Conservation (phyloP, 495 filamentous ascomycete genomes). For the Penicillium fimorum region DNA sequence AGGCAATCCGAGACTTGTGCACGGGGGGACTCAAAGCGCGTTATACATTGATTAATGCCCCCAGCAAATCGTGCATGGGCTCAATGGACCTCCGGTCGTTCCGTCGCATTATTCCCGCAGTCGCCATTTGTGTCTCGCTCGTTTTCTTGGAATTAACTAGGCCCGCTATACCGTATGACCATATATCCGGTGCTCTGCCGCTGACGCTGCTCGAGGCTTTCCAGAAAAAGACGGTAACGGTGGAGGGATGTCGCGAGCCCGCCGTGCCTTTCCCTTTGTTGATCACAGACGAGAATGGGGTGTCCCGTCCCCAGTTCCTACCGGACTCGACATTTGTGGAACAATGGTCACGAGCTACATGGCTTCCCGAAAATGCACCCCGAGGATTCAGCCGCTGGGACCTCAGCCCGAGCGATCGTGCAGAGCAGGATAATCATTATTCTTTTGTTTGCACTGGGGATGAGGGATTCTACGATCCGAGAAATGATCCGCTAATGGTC, state of each 20-base stretch:
- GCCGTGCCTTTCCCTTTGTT: slow-evolving; percentile 25
- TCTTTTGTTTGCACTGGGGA: slow-evolving; percentile 19
- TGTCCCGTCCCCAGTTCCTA: slow-evolving; percentile 10
- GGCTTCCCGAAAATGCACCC: slow-evolving; percentile 30
- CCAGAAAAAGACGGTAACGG: slow-evolving; percentile 19
- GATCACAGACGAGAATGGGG: background rate
- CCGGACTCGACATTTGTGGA: slow-evolving; percentile 7
- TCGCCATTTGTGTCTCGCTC: slow-evolving; percentile 20
- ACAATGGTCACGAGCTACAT: slow-evolving; percentile 25
- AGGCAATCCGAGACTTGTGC: slow-evolving; percentile 25
- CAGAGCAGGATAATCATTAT: slow-evolving; percentile 22
- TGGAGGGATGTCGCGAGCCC: slow-evolving; percentile 26
- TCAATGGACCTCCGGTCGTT: slow-evolving; percentile 21
- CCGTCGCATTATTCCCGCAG: slow-evolving; percentile 18
- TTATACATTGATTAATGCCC: slow-evolving; percentile 20
- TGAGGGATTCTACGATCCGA: slow-evolving; percentile 36
- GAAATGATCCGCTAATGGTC: slow-evolving; percentile 42
- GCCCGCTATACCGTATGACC: slow-evolving; percentile 34
- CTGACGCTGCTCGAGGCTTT: slow-evolving; percentile 33
- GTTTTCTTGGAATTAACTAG: slow-evolving; percentile 27
- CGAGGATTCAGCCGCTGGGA: slow-evolving; percentile 33
- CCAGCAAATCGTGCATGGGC: slow-evolving; percentile 24
- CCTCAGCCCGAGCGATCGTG: slow-evolving; percentile 14
- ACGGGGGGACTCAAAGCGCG: slow-evolving; percentile 18
- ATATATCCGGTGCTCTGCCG: slow-evolving; percentile 34